phyloP scores from a whole-genome alignment of 441 rosid species.

The Erysimum pusillum region DNA sequence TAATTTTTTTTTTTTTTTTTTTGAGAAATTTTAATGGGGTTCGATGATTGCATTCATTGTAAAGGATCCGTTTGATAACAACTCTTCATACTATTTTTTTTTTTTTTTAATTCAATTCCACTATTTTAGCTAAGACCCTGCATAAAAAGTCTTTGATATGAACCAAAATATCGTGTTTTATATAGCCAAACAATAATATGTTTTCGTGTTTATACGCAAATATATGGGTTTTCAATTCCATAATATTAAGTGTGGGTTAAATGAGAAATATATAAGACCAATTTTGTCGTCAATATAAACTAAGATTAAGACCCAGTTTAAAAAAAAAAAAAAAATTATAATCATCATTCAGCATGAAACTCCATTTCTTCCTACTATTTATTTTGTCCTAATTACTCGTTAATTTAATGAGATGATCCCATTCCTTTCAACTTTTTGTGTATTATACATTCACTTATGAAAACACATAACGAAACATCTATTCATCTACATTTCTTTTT shows the following conservation, averaged over 20 bases:
- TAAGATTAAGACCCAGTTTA: background rate
- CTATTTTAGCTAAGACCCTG: slow-evolving; percentile 32
- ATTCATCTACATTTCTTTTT: background rate
- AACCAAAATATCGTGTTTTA: slow-evolving; percentile 26
- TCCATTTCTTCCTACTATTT: background rate
- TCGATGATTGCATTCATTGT: slow-evolving; percentile 48
- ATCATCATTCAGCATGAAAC: slow-evolving; percentile 7
- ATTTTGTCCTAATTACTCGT: background rate
- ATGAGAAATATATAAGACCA: slow-evolving; percentile 6
- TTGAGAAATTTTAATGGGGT: slow-evolving; percentile 13
- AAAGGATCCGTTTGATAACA: slow-evolving; percentile 47
- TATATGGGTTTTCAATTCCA: background rate
- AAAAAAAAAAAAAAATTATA: background rate
- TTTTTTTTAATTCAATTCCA: slow-evolving; percentile 20
- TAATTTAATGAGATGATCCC: background rate
- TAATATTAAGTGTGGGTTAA: background rate
- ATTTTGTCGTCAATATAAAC: background rate
- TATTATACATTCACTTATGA: background rate
- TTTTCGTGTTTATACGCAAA: background rate
- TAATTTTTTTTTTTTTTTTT: background rate
- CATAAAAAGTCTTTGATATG: slow-evolving; percentile 21
- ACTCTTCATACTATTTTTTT: slow-evolving; percentile 38
- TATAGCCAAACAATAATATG: background rate
- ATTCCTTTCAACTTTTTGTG: background rate
- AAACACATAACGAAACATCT: background rate